Conservation (phyloP, 805 yeast species). For the Candida ortonii region DNA sequence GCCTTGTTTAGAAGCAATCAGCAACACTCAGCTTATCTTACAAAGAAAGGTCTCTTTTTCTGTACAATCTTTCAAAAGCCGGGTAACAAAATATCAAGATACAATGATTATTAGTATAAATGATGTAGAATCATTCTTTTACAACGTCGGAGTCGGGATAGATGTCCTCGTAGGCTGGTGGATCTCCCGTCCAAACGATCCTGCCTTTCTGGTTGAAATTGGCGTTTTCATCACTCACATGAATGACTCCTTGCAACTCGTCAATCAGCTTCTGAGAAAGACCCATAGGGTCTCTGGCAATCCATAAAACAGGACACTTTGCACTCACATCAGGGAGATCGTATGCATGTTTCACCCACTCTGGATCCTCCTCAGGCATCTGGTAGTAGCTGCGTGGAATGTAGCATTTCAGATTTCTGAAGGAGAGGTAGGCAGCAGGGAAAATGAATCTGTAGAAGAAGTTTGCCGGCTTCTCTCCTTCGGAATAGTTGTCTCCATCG, state of each 20-base stretch:
- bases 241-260: conserved; percentile 51
- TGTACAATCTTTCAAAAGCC: too few species aligned
- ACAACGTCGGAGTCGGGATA: too few species aligned
- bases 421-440: conserved; percentile 54
- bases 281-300: conserved; percentile 88
- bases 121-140: too few species aligned
- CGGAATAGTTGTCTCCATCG: conserved; percentile 52
- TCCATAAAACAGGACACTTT: conserved; percentile 78
- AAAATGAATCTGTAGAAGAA: conserved; percentile 43
- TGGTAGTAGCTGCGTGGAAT: conserved; percentile 60
- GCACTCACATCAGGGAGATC: conserved; percentile 72
- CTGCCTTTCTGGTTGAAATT: conserved; percentile 50
- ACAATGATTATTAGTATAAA: too few species aligned
- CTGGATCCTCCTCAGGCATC: conserved; percentile 40
- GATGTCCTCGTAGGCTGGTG: conserved; percentile 39
- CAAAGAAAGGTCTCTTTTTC: too few species aligned
- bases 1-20: too few species aligned
- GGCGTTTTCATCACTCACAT: conserved; percentile 68
- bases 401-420: conserved; percentile 45
- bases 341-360: conserved; percentile 62
- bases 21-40: too few species aligned
- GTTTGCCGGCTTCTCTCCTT: conserved; percentile 16
- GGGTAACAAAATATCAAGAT: too few species aligned
- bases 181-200: conserved; percentile 47
- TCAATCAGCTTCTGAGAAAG: conserved; percentile 61